Conservation (phyloP, 768 basidiomycete species). For the Favolaschia claudopus region DNA sequence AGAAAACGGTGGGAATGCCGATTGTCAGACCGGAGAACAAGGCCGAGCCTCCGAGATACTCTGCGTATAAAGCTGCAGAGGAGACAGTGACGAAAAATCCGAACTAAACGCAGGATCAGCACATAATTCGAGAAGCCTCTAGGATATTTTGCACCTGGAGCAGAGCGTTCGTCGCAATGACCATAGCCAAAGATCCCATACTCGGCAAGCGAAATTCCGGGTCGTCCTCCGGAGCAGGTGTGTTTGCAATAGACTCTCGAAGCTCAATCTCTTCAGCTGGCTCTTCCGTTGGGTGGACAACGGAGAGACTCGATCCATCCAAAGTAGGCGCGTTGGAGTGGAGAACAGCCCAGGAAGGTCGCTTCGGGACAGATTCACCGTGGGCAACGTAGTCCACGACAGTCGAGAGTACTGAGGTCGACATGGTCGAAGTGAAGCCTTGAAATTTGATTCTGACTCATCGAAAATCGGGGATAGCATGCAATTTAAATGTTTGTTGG, state of each 20-base stretch:
- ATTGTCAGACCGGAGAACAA: slow-evolving; percentile 75
- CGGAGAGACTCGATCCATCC: slow-evolving; percentile 1
- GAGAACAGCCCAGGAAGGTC: slow-evolving; percentile 7
- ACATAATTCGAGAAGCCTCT: not conserved
- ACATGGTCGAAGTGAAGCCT: not conserved
- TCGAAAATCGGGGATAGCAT: no score
- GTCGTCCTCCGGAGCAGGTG: slow-evolving; percentile 18
- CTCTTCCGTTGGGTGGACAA: not conserved
- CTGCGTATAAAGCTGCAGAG: slow-evolving; percentile 68
- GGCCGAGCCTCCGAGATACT: slow-evolving; percentile 68
- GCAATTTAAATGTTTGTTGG: no score
- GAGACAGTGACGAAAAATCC: slow-evolving; percentile 77
- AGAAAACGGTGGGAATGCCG: slow-evolving; percentile 71
- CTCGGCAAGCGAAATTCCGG: slow-evolving; percentile 56
- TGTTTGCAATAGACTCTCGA: not conserved
- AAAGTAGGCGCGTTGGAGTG: slow-evolving; percentile 8
- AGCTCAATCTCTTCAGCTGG: not conserved
- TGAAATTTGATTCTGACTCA: not conserved
- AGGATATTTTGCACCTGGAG: slow-evolving; percentile 48
- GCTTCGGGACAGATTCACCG: slow-evolving; percentile 1
- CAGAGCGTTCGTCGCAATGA: slow-evolving; percentile 50
- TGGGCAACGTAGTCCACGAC: slow-evolving; percentile 23
- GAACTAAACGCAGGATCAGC: slow-evolving; percentile 45
- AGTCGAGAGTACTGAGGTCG: slow-evolving; percentile 11
- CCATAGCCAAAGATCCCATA: slow-evolving; percentile 48